Base-by-base conservation (phyloP, 331 rosid genomes). In the Stylosanthes scabra region DNA sequence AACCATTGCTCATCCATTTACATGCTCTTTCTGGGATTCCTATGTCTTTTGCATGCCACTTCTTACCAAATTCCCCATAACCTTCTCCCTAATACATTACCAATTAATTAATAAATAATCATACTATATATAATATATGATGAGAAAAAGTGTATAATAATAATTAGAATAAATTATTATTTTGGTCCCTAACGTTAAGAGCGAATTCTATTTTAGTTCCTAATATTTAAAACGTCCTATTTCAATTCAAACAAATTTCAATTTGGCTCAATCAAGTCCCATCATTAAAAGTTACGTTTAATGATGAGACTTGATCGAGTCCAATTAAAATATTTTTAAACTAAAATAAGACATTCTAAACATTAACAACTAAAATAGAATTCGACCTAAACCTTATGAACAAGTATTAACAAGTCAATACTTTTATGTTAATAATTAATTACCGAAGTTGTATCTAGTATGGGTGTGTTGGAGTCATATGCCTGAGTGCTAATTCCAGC, bases 401-500 rank as follows among this genome's bases (percentile, higher is more conserved):
- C n/a, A n/a, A n/a, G n/a, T n/a, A n/a, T n/a, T n/a, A n/a, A 4
- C 16, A 52, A 37, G 54, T 25, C 20, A 28, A 20, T 20, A 20
- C 25, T 20, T 20, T 20, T 13, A 28, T 71, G 52, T 25, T 58
- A 40, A 59, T 50, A 68, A 9, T 49, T 8, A 31, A 63, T 10
- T 80, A 91, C 97, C 91, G 69, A 81, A 39, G 45, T 49, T 20
- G 74, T 42, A 67, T 91, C 96, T 54, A 89, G 79, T 68, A 91
- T 87, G 54, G 90, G 91, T 8, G 92, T 81, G 61, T 80, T 87
- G 0, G 78, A 80, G 59, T 88, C 79, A 11, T 83, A 85, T 9
- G 93, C 96, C 70, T 80, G 89, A 2, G 91, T 86, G 28, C 96
- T 89, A 34, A 89, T 83, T 73, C 93, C 97, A 66, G 89, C 84